These are phyloP conservation scores for Canna indica DNA, from an alignment of 176 grass and related monocot genomes.

Conservation along the genomic window DNA sequence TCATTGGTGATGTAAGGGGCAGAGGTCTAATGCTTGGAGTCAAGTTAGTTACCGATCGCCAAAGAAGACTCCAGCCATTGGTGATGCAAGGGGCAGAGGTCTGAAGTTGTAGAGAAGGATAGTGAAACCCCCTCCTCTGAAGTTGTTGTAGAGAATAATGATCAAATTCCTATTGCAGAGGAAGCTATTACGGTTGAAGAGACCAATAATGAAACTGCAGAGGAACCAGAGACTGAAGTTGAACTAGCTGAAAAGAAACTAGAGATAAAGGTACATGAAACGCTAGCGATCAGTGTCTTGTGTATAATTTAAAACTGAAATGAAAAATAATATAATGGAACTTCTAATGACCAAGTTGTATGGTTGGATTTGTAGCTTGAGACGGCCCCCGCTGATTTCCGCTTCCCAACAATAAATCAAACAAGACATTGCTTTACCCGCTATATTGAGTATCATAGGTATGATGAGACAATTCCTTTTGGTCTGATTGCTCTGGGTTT, in stretches of 20 bases:
- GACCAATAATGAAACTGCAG: not conserved
- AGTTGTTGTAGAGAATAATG: too few relatives aligned
- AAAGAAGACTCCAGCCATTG: too few relatives aligned
- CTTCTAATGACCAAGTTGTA: not conserved
- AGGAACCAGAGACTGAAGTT: not conserved
- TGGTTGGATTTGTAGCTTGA: slow-evolving; percentile 34
- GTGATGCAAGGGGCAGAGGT: too few relatives aligned
- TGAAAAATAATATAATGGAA: too few relatives aligned
- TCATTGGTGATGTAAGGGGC: too few relatives aligned
- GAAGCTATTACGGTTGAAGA: not conserved
- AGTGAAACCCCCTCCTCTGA: too few relatives aligned
- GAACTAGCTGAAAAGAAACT: not conserved
- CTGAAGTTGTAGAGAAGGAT: too few relatives aligned
- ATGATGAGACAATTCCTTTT: slow-evolving; percentile 2
- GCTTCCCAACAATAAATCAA: slow-evolving; percentile 86
- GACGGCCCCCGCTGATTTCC: too few relatives aligned
- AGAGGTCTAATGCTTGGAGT: too few relatives aligned
- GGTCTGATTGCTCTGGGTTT: not conserved
- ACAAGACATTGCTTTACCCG: slow-evolving; percentile 89
- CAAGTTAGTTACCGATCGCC: too few relatives aligned
- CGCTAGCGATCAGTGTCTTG: not conserved
- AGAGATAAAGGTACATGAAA: not conserved
- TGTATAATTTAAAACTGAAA: not conserved
- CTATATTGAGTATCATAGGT: slow-evolving; percentile 90
- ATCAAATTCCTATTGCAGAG: not conserved